Evolutionary conservation across 306 rosid genomes (phyloP).

Genomic region (Herpetospermum pedunculosum): DNA sequence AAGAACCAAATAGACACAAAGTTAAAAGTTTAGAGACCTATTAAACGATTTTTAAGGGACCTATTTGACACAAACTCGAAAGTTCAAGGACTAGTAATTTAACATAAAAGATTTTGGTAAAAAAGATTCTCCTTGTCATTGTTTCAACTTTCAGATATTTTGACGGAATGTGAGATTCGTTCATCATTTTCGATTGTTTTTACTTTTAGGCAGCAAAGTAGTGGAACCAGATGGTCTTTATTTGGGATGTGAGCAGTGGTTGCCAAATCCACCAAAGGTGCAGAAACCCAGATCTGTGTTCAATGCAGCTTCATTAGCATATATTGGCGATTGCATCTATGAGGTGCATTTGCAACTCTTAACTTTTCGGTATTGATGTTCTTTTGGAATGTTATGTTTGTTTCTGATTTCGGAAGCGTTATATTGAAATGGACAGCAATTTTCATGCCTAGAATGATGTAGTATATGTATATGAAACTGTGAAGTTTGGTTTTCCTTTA

Average conservation of each 20-base stretch:
- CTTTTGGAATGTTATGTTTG: background rate
- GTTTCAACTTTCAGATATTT: background rate
- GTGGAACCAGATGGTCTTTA: slow-evolving; percentile 27
- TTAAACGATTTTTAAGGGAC: too few species aligned
- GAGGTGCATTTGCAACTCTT: slow-evolving; percentile 39
- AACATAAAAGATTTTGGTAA: background rate
- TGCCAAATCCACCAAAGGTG: slow-evolving; percentile 73
- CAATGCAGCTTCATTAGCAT: slow-evolving; percentile 75
- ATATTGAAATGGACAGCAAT: background rate
- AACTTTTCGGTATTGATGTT: background rate
- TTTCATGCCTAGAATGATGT: background rate
- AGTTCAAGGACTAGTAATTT: too few species aligned
- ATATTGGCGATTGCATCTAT: slow-evolving; percentile 72
- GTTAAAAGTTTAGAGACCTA: too few species aligned
- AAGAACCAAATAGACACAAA: too few species aligned
- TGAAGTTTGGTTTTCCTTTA: slow-evolving; percentile 3
- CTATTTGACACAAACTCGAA: too few species aligned
- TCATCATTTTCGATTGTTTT: background rate
- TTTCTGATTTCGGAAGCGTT: background rate
- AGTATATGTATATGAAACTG: background rate
- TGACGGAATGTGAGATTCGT: background rate
- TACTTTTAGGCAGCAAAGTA: slow-evolving; percentile 13
- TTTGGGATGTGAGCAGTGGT: slow-evolving; percentile 74
- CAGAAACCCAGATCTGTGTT: slow-evolving; percentile 67
- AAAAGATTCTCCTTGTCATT: background rate